phyloP scores from a whole-genome alignment of 225 moss, liverwort and hornwort species.

The Thuidium tamariscinum region DNA sequence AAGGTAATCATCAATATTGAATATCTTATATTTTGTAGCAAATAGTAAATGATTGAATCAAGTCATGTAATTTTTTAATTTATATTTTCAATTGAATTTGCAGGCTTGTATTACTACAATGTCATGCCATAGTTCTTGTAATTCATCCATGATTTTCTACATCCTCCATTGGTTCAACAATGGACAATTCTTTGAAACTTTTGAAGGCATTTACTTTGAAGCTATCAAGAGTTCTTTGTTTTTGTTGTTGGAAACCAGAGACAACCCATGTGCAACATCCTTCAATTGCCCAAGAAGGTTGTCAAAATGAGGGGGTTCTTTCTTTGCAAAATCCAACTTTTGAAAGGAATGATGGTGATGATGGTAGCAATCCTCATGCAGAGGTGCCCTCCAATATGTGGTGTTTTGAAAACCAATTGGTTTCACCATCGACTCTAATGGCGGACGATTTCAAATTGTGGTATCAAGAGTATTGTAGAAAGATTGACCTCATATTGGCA shows the following conservation, averaged over 20 bases:
- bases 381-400: accelerated
- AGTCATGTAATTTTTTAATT: accelerated
- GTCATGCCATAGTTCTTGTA: background rate
- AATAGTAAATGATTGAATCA: background rate
- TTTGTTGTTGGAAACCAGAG: accelerated
- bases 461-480: background rate
- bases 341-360: background rate
- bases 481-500: background rate
- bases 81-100: background rate
- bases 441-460: background rate
- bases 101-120: background rate
- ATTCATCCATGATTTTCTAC: background rate
- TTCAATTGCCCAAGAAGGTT: background rate
- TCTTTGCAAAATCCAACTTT: background rate
- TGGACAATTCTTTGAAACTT: background rate
- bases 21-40: background rate
- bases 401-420: background rate
- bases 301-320: too few species aligned
- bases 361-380: accelerated
- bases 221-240: background rate
- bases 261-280: background rate
- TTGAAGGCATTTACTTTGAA: background rate
- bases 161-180: background rate
- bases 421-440: accelerated
- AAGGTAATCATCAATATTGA: background rate